Percentiles rank a stretch among this genome's conserved stretches.
phyloP scores from a whole-genome alignment of 2,329 filamentous ascomycete genomes.

The Dactylonectria estremocensis region DNA sequence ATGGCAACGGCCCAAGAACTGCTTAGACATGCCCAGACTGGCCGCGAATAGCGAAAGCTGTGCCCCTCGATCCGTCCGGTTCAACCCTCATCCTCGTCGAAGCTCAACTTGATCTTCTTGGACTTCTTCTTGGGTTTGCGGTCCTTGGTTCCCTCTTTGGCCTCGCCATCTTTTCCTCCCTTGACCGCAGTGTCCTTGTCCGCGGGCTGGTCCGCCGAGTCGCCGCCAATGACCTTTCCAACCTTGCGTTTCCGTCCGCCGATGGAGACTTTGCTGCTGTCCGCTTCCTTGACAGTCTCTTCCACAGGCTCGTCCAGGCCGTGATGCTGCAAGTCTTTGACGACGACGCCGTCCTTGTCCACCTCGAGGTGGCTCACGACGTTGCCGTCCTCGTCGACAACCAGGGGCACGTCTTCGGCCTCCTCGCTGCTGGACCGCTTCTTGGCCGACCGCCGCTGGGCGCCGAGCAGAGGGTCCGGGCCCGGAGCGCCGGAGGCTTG shows the following conservation, averaged over 20 bases:
- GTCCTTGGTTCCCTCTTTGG: conserved; percentile 49
- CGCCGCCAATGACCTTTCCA: conserved; percentile 55
- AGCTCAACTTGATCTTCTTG: conserved; percentile 79
- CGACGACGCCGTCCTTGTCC: conserved; percentile 58
- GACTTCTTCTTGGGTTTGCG: conserved; percentile 66
- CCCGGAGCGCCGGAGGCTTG: conserved; percentile 65
- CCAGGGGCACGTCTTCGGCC: conserved; percentile 82
- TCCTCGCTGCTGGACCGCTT: conserved; percentile 76
- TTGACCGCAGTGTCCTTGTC: conserved; percentile 32
- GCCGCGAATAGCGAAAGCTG: not conserved
- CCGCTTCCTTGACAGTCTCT: conserved; percentile 50
- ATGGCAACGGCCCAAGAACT: not conserved
- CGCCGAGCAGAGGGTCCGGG: conserved; percentile 68
- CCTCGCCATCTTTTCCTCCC: conserved; percentile 41
- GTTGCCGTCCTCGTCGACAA: conserved; percentile 81
- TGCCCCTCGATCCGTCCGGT: conserved; percentile 36
- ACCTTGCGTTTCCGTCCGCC: conserved; percentile 69
- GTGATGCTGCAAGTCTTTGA: conserved; percentile 52
- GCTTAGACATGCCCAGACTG: not conserved
- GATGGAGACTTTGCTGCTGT: conserved; percentile 49
- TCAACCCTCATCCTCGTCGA: conserved; percentile 72
- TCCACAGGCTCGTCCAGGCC: conserved; percentile 46
- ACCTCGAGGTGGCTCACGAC: conserved; percentile 69
- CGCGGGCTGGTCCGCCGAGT: conserved; percentile 48
- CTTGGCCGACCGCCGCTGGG: conserved; percentile 64